Evolutionary conservation across 2,329 filamentous ascomycete species (phyloP).

Genomic region (Xenosphaeropsis pyriputrescens): DNA sequence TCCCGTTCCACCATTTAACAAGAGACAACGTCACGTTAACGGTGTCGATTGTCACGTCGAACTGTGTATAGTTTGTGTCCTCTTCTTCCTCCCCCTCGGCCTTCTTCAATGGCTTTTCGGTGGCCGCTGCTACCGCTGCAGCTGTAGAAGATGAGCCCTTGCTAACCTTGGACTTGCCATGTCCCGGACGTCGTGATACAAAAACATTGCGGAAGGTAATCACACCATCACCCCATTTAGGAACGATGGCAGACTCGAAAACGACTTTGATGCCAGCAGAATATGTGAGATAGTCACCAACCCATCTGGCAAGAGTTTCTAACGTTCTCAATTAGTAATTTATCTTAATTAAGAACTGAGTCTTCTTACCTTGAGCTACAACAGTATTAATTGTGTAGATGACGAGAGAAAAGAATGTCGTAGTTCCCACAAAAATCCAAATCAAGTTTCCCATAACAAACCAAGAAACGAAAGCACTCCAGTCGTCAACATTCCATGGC

Average conservation of each 20-base stretch:
- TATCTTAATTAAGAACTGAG: conserved; percentile 8
- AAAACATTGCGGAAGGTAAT: conserved; percentile 97
- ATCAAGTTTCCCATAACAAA: conserved; percentile 84
- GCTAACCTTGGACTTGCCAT: conserved; percentile 66
- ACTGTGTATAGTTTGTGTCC: conserved; percentile 95
- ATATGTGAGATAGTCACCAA: conserved; percentile 89
- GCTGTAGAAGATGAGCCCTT: conserved; percentile 81
- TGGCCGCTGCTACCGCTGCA: conserved; percentile 72
- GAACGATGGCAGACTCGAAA: conserved; percentile 95
- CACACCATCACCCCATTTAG: conserved; percentile 87
- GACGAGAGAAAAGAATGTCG: conserved; percentile 85
- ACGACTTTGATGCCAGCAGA: conserved; percentile 88
- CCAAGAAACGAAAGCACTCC: conserved; percentile 91
- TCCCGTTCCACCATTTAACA: conserved; percentile 98
- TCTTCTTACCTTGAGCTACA: conserved; percentile 65
- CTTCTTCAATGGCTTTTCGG: conserved; percentile 33
- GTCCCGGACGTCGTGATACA: conserved; percentile 79
- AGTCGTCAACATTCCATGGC: conserved; percentile 93
- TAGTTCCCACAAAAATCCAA: conserved; percentile 94
- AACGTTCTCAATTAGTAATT: conserved; percentile 7
- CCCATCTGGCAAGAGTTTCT: conserved; percentile 87
- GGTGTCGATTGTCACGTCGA: conserved; percentile 86
- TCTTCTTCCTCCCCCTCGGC: conserved; percentile 39
- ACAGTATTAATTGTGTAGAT: conserved; percentile 93
- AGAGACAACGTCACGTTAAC: conserved; percentile 96